These are phyloP conservation scores for Suillus luteus DNA, from an alignment of 768 basidiomycete species.

Conservation along the genomic window DNA sequence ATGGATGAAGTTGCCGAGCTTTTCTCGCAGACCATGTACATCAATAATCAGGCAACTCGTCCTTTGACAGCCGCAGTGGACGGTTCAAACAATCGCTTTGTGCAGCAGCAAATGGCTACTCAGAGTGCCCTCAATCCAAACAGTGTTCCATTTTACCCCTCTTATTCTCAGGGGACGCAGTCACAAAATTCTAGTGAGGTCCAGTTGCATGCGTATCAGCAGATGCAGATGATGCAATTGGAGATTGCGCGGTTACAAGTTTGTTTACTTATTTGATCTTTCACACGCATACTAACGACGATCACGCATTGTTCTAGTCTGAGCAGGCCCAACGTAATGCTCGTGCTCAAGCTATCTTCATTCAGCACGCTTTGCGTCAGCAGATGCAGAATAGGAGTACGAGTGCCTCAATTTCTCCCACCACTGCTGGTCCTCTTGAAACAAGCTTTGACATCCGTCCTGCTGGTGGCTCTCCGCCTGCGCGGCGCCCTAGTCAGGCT, in stretches of 20 bases:
- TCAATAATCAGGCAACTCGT: slow-evolving; percentile 45
- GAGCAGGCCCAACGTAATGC: slow-evolving; percentile 60
- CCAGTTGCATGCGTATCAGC: slow-evolving; percentile 66
- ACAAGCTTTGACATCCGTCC: slow-evolving; percentile 67
- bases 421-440: slow-evolving; percentile 72
- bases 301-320: slow-evolving; percentile 42
- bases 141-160: slow-evolving; percentile 48
- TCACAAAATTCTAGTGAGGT: slow-evolving; percentile 44
- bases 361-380: slow-evolving; percentile 60
- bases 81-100: slow-evolving; percentile 63
- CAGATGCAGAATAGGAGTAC: slow-evolving; percentile 50
- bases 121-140: slow-evolving; percentile 55
- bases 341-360: slow-evolving; percentile 72
- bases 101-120: slow-evolving; percentile 60
- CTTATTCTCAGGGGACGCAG: slow-evolving; percentile 41
- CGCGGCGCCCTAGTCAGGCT: slow-evolving; percentile 69
- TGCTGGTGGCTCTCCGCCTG: slow-evolving; percentile 53
- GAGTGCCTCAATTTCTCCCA: slow-evolving; percentile 56
- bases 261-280: slow-evolving; percentile 22
- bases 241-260: slow-evolving; percentile 85
- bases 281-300: slow-evolving; percentile 7
- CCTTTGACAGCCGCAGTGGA: slow-evolving; percentile 77
- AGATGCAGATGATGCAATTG: slow-evolving; percentile 81
- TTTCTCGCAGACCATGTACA: slow-evolving; percentile 53
- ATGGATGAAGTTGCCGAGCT: slow-evolving; percentile 63